Percentiles rank a stretch among this genome's conserved stretches.
Conservation (phyloP, 2,329 filamentous ascomycete species). For the Capronia americana region DNA sequence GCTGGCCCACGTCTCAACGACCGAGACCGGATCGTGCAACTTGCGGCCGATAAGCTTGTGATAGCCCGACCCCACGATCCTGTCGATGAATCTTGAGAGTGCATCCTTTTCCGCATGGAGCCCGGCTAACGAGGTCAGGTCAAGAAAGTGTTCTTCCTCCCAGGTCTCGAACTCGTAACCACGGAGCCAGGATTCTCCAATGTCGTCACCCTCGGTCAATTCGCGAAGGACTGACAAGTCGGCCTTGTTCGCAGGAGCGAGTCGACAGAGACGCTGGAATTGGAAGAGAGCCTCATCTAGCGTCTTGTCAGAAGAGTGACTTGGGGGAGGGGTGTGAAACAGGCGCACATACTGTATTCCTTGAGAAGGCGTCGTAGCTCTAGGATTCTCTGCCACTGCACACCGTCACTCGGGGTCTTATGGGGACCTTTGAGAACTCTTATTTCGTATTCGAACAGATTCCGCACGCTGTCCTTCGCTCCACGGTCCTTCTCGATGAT, state of each 20-base stretch:
- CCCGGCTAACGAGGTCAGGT: conserved; percentile 26
- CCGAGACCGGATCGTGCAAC: conserved; percentile 24
- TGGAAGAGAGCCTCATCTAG: conserved; percentile 21
- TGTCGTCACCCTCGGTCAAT: conserved; percentile 8
- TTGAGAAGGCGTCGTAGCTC: conserved; percentile 18
- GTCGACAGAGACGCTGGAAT: conserved; percentile 19
- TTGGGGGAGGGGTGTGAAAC: background rate
- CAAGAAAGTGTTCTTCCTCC: conserved; percentile 17
- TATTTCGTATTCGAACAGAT: conserved; percentile 18
- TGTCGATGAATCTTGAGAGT: conserved; percentile 21
- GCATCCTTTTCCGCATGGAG: conserved; percentile 14
- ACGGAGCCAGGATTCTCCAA: conserved; percentile 3
- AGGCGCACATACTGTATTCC: conserved; percentile 18
- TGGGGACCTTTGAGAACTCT: conserved; percentile 16
- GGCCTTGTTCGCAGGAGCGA: conserved; percentile 19
- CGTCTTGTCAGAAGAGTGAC: background rate
- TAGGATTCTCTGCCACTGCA: conserved; percentile 19
- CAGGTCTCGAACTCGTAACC: conserved; percentile 18
- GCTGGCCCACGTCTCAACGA: conserved; percentile 13
- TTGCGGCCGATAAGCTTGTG: conserved; percentile 19
- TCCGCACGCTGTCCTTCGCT: conserved; percentile 5
- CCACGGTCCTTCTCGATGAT: conserved; percentile 20
- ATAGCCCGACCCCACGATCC: conserved; percentile 16
- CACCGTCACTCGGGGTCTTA: background rate
- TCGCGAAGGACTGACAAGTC: conserved; percentile 17